Evolutionary conservation across 2,329 filamentous ascomycete species (phyloP).

Genomic region (Colletotrichum orchidophilum): DNA sequence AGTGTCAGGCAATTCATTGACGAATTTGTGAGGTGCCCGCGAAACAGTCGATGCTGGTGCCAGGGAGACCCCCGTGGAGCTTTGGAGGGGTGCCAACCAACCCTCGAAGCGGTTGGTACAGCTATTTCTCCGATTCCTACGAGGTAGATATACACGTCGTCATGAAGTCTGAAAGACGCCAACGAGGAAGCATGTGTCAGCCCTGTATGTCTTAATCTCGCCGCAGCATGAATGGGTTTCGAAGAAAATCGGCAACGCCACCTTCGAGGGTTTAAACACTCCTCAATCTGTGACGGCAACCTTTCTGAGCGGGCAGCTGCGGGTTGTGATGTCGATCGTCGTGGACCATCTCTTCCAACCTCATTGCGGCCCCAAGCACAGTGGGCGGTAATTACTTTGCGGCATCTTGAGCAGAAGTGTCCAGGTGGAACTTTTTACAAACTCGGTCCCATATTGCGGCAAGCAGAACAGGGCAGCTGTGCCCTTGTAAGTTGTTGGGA

Average conservation of each 20-base stretch:
- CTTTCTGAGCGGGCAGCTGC: conserved; percentile 1
- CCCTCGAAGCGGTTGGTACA: neutral
- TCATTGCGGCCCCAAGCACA: neutral
- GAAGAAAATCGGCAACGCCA: neutral
- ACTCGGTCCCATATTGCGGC: neutral
- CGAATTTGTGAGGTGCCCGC: neutral
- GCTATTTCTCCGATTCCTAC: neutral
- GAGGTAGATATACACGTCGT: neutral
- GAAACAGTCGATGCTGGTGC: neutral
- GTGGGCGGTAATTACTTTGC: neutral
- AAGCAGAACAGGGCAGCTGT: neutral
- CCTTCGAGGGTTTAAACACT: neutral
- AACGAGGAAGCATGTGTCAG: neutral
- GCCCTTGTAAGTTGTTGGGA: neutral
- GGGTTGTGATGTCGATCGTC: neutral
- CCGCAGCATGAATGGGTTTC: too few relatives aligned
- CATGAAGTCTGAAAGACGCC: neutral
- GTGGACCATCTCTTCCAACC: neutral
- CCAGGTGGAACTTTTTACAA: neutral
- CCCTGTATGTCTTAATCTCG: too few relatives aligned
- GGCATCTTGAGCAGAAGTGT: neutral
- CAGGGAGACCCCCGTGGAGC: conserved; percentile 7
- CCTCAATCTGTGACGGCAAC: neutral
- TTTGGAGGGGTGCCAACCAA: neutral
- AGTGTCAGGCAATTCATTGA: conserved; percentile 7